Conservation (phyloP, 805 yeast species). For the Blastobotrys mokoenaii region DNA sequence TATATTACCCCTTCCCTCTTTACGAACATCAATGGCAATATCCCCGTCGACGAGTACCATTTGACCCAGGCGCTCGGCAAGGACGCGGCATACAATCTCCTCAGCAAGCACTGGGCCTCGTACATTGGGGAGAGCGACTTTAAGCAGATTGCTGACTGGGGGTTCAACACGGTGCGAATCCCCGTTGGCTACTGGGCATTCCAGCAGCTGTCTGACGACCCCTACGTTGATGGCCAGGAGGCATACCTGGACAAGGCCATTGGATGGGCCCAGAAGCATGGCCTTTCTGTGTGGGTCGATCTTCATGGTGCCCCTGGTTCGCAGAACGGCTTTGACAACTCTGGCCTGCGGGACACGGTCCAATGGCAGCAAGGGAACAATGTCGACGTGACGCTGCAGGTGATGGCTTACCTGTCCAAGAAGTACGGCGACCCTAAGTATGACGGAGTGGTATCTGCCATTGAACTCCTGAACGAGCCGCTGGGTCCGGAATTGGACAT, state of each 20-base stretch:
- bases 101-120: conserved; percentile 67
- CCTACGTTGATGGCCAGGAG: conserved; percentile 79
- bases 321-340: conserved; percentile 93
- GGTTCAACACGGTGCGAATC: conserved; percentile 78
- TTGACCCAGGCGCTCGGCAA: conserved; percentile 53
- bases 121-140: conserved; percentile 75
- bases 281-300: conserved; percentile 79
- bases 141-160: conserved; percentile 44
- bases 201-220: conserved; percentile 51
- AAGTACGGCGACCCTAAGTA: conserved; percentile 48
- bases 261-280: conserved; percentile 57
- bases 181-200: conserved; percentile 98
- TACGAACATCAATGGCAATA: conserved; percentile 32
- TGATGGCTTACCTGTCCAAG: conserved; percentile 44
- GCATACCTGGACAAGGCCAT: conserved; percentile 67
- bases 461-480: conserved; percentile 86
- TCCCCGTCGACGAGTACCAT: conserved; percentile 82
- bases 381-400: conserved; percentile 45
- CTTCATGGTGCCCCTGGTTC: conserved; percentile 96
- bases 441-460: conserved; percentile 68
- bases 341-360: conserved; percentile 65
- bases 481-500: conserved; percentile 61
- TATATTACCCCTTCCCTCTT: conserved; percentile 77
- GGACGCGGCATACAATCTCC: conserved; percentile 41
- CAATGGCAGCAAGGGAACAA: conserved; percentile 47